Evolutionary conservation across 2,329 filamentous ascomycete genomes (phyloP).

Genomic region (Penicillium sp.): DNA sequence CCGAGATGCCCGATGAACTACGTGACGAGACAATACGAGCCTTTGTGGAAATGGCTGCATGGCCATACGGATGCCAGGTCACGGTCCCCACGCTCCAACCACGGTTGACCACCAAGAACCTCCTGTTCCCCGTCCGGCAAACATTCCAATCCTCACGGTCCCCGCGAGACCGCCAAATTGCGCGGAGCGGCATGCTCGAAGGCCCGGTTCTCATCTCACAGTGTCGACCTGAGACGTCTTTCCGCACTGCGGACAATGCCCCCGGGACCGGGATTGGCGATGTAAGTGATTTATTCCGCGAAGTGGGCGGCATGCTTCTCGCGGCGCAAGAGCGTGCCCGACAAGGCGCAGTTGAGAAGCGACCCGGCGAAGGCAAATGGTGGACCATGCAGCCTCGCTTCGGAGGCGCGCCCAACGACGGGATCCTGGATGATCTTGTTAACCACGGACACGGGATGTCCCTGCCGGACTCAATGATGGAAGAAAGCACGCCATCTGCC

Average conservation of each 20-base stretch:
- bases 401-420: constrained; percentile 49
- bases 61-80: constrained; percentile 57
- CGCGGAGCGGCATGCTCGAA: constrained; percentile 55
- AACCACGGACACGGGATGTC: constrained; percentile 29
- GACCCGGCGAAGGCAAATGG: constrained; percentile 58
- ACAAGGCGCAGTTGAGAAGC: constrained; percentile 50
- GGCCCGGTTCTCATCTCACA: constrained; percentile 58
- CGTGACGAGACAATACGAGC: constrained; percentile 55
- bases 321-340: constrained; percentile 60
- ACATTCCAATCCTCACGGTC: constrained; percentile 54
- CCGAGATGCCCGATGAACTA: constrained; percentile 58
- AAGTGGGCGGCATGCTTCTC: constrained; percentile 56
- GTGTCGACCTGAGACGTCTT: constrained; percentile 54
- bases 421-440: constrained; percentile 34
- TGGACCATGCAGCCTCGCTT: constrained; percentile 57
- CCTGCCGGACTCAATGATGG: constrained; percentile 26
- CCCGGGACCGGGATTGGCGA: constrained; percentile 35
- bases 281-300: constrained; percentile 55
- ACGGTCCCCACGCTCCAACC: constrained; percentile 47
- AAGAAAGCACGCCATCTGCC: constrained; percentile 26
- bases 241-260: constrained; percentile 39
- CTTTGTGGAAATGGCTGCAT: constrained; percentile 57
- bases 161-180: constrained; percentile 52
- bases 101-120: constrained; percentile 47
- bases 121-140: constrained; percentile 58